Evolutionary conservation across 306 rosid genomes (phyloP), one percentile per base, ranked within the genome.

Genomic region (Vigna angularis): DNA sequence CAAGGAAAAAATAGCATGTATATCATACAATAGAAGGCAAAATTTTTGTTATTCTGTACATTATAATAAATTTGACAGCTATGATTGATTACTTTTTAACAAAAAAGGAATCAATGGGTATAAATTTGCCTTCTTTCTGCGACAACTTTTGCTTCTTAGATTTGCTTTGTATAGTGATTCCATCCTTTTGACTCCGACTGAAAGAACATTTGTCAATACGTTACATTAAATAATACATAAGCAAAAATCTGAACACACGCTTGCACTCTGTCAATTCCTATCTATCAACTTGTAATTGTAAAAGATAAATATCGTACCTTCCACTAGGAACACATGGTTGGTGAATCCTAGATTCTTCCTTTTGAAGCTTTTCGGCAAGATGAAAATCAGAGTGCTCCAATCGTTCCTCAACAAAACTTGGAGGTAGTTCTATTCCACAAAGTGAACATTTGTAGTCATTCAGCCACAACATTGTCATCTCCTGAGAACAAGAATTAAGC

Each of bases 361-460:
- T 81, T 83, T 95, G 98, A 85, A 95, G 93, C 87, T 86, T 90
- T 83, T 92, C 88, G 6, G 98, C 98, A 58, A 92, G 87, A 85
- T 95, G 98, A 78, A 95, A 95, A 85, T 95, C 98, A 49, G 82
- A 73, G 80, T 95, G 98, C 82, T 95, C 97, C 85, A 83, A 90
- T 63, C 98, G 87, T 86, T 95, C 98, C 77, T 83, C 89, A 40
- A 83, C 85, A 77, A 91, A 92, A 86, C 86, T 86, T 48, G 83
- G 88, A 22, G 97, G 98, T 79, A 95, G 78, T 85, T 95, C 98
- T 78, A 74, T 61, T 63, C 97, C 97, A 61, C 98, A 95, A 26
- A 95, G 81, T 51, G 98, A 87, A 79, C 98, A 95, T 79, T 85
- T 85, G 85, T 91, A 95, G 82, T 83, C 95, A 82, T 92, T 76